Percentiles rank a stretch among this genome's conserved stretches.
phyloP scores from a whole-genome alignment of 2,329 filamentous ascomycete species.

The Leptodontidium sp. region DNA sequence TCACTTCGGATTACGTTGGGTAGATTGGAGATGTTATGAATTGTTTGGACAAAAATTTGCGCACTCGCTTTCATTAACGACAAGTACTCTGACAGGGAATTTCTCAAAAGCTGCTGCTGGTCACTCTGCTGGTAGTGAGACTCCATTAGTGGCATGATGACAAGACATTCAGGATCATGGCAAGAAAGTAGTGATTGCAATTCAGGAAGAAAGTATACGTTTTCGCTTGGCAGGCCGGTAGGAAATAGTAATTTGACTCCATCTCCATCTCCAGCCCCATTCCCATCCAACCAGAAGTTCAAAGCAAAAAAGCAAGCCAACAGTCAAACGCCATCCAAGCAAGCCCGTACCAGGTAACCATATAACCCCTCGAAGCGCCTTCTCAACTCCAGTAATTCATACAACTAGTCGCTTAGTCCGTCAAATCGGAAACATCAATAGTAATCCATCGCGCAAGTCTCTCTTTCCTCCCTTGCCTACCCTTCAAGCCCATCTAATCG shows the following conservation, averaged over 20 bases:
- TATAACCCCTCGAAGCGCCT: not conserved
- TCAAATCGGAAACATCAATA: not conserved
- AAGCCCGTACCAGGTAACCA: not conserved
- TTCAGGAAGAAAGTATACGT: slow-evolving; percentile 5
- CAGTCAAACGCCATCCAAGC: slow-evolving; percentile 4
- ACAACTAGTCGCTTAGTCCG: not conserved
- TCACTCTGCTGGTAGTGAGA: too few relatives aligned
- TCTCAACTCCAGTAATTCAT: slow-evolving; percentile 16
- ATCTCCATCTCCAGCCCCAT: not conserved
- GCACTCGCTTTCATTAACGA: too few relatives aligned
- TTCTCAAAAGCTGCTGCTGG: too few relatives aligned
- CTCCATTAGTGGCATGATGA: not conserved
- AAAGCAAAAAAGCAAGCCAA: not conserved
- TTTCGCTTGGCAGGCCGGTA: not conserved
- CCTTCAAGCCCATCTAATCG: not conserved
- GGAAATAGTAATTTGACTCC: not conserved
- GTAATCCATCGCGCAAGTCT: not conserved
- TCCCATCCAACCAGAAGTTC: not conserved
- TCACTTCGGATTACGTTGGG: too few relatives aligned
- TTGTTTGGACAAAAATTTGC: too few relatives aligned
- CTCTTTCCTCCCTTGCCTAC: not conserved
- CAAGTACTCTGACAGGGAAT: too few relatives aligned
- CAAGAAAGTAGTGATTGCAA: not conserved
- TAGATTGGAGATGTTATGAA: too few relatives aligned
- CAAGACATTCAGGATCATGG: not conserved